A percentile compares a stretch with the other conserved stretches of the same genome.
These are phyloP conservation scores for Ustilago loliicola DNA, from an alignment of 1,284 basidiomycete genomes.

Conservation along the genomic window DNA sequence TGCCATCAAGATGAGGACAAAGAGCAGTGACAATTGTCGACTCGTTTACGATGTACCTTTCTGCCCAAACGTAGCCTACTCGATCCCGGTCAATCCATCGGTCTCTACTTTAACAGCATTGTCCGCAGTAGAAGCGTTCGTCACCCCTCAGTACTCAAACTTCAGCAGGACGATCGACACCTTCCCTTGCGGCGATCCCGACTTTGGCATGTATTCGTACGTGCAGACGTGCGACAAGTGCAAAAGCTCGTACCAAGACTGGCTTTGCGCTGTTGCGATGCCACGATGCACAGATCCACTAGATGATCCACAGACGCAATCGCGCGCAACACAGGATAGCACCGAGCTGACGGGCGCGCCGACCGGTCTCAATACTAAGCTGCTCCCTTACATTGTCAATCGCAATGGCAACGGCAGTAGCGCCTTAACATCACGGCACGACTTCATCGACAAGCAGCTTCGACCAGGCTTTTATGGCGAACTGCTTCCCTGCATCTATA, in stretches of 20 bases:
- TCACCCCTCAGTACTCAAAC: conserved; percentile 67
- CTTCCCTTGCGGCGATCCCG: conserved; percentile 70
- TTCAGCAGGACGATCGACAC: conserved; percentile 71
- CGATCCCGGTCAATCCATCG: conserved; percentile 69
- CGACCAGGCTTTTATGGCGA: conserved; percentile 64
- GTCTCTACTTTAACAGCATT: conserved; percentile 64
- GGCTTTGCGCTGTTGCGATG: conserved; percentile 71
- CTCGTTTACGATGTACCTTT: conserved; percentile 70
- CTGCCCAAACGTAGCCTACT: conserved; percentile 72
- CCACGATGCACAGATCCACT: conserved; percentile 71
- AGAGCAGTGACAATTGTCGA: conserved; percentile 67
- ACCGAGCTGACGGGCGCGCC: conserved; percentile 56
- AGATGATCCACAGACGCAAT: conserved; percentile 42
- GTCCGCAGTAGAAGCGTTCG: conserved; percentile 62
- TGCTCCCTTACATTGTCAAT: conserved; percentile 68
- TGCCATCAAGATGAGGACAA: conserved; percentile 69
- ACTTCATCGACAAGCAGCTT: conserved; percentile 61
- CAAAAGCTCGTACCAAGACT: conserved; percentile 69
- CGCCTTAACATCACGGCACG: conserved; percentile 49
- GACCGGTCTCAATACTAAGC: conserved; percentile 52
- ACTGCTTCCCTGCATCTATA: conserved; percentile 67
- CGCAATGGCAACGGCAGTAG: conserved; percentile 48
- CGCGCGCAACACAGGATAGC: conserved; percentile 58
- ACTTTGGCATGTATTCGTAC: conserved; percentile 70
- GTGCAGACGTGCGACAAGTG: conserved; percentile 71